These are phyloP conservation scores for Calendula officinalis DNA, from an alignment of 129 eudicot species.

Conservation along the genomic window DNA sequence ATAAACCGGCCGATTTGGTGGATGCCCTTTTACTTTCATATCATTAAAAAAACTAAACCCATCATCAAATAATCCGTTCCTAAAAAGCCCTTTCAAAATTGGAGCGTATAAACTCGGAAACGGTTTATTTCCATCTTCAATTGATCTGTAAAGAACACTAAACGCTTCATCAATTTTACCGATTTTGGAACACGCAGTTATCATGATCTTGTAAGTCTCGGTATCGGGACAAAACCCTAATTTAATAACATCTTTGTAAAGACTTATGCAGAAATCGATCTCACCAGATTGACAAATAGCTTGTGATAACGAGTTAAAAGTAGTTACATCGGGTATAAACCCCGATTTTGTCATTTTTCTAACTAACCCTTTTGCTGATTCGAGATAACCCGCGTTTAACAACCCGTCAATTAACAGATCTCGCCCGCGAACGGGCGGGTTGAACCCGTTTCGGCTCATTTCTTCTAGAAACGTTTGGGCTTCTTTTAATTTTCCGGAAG, in stretches of 20 bases:
- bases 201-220: constrained; percentile 73
- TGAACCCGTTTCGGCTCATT: constrained; percentile 81
- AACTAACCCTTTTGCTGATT: constrained; percentile 80
- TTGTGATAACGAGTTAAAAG: constrained; percentile 71
- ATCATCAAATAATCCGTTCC: constrained; percentile 85
- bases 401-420: constrained; percentile 84
- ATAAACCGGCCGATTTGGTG: constrained; percentile 90
- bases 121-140: constrained; percentile 82
- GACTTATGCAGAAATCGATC: constrained; percentile 63
- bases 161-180: constrained; percentile 71
- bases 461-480: constrained; percentile 89
- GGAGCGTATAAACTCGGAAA: constrained; percentile 97
- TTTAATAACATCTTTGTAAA: constrained; percentile 67
- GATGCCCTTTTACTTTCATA: constrained; percentile 90
- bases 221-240: constrained; percentile 68
- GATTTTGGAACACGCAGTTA: constrained; percentile 50
- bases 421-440: constrained; percentile 93
- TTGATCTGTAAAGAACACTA: constrained; percentile 70
- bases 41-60: constrained; percentile 90
- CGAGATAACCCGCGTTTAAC: constrained; percentile 90
- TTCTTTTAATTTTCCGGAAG: constrained; percentile 88
- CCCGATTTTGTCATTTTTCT: constrained; percentile 94
- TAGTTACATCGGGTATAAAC: constrained; percentile 72
- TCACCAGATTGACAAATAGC: constrained; percentile 77
- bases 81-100: constrained; percentile 67